Base-by-base conservation (phyloP, 352 stramenopile species). In the Phytopythium cucurbitacearum region DNA sequence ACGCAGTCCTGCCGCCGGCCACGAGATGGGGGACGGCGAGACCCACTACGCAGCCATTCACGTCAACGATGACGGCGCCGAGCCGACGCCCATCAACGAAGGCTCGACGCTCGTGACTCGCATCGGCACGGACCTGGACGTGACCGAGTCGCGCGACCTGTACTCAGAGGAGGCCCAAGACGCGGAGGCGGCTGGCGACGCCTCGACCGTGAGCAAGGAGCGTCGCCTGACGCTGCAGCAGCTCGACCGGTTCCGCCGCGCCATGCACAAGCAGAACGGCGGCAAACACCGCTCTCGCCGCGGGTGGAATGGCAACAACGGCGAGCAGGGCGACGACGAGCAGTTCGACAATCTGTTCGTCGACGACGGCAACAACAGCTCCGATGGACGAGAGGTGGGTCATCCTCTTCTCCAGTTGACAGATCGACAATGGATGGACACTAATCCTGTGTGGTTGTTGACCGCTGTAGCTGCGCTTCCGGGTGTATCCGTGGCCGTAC, bases 401-500 rank as follows among this genome's bases (percentile, higher is more conserved):
- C 33, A 5, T 21, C 36, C 21, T 28, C 21, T 28, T 28, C 21
- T 28, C 21, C 21, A 28, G 48, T 21, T n/a, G 33, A 43, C 1
- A 15, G 9, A 41, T 41, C 7, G 16, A 10, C 13, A 36, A 13
- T 56, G 28, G 10, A 28, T 48, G 41, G 33, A 50, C 34, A 38
- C 21, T 38, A 13, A 7, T 56, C 35, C 59, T 56, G 48, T 40
- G 4, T 44, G 11, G 47, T 56, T 53, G 15, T 42, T 47, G 7
- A 21, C 16, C 13, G 36, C 21, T 50, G 43, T 28, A 87, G 73
- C 56, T 89, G 11, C 69, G 72, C 40, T 73, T 89, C 37, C 55
- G 73, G 46, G 78, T 51, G 33, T 89, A 89, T 42, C 78, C 78
- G 47, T 86, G 67, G 67, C 47, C 67, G 11, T 74, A 83, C 45